Evolutionary conservation across 768 basidiomycete species (phyloP).

Genomic region (Polyporus arcularius): DNA sequence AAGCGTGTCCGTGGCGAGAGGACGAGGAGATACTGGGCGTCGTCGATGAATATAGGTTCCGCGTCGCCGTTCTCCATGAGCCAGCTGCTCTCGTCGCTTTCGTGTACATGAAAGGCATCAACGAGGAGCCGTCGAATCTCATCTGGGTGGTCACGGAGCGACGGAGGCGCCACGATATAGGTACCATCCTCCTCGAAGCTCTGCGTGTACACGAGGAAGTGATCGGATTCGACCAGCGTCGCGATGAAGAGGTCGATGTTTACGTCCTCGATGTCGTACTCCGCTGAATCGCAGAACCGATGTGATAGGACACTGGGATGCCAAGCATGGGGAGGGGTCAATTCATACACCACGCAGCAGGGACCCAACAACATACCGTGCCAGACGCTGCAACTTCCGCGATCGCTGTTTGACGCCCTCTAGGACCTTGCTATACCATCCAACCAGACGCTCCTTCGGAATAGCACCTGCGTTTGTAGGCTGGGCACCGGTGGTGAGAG

Average conservation of each 20-base stretch:
- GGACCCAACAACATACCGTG: constrained; percentile 53
- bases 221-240: constrained; percentile 78
- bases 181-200: constrained; percentile 86
- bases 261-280: constrained; percentile 78
- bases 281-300: constrained; percentile 91
- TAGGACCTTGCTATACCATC: constrained; percentile 91
- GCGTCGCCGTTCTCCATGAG: constrained; percentile 41
- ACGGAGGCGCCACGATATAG: constrained; percentile 83
- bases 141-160: constrained; percentile 75
- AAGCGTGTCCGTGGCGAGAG: constrained; percentile 85
- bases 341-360: neutral
- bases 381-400: constrained; percentile 92
- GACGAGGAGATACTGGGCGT: constrained; percentile 77
- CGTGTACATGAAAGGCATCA: constrained; percentile 82
- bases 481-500: constrained; percentile 28
- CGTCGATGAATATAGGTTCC: constrained; percentile 56
- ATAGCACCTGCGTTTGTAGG: constrained; percentile 46
- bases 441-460: constrained; percentile 79
- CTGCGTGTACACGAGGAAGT: constrained; percentile 92
- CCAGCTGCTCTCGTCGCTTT: constrained; percentile 52
- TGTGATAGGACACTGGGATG: constrained; percentile 65
- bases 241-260: constrained; percentile 80
- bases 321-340: constrained; percentile 7
- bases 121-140: constrained; percentile 77
- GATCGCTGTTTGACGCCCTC: constrained; percentile 91